Base-by-base conservation (phyloP, 2,329 filamentous ascomycete species). In the Dryadomyces quercivorus region DNA sequence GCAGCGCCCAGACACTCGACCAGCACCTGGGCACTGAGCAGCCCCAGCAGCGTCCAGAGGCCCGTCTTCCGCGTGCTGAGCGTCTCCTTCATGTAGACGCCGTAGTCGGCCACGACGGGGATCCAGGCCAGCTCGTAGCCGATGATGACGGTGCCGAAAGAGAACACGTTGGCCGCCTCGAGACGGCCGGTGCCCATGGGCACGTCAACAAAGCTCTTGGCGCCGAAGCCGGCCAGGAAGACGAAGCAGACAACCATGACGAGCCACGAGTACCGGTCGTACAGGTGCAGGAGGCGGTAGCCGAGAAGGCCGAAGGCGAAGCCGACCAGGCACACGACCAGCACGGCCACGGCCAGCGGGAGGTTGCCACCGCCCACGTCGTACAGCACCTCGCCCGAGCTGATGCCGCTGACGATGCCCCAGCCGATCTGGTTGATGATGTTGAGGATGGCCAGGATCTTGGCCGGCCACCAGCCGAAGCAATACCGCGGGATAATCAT, bases 401-500 rank as follows among this genome's bases (percentile, higher is more conserved):
- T 54, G 46, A 63, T 59, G 36, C 55, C 53, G 43, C 57, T 60
- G 50, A 61, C 58, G 38, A 60, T 54, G 34, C 56, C 49, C 59
- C 60, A 61, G 12, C 59, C 60, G 53, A 61, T 58, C 34, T 59
- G 58, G 44, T 57, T 60, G 52, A 61, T 56, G 15, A 54, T 34
- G 47, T 60, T 61, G 44, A 61, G 50, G 1, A 58, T 43, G 13
- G 57, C 60, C 36, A 61, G 55, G 7, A 59, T 22, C 45, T 59
- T 59, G 50, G 51, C 56, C 3, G 56, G 53, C 40, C 53, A 61
- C 45, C 55, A 66, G 53, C 64, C 64, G 55, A 65, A 66, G 48
- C 55, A 59, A 53, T 66, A 66, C 12, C 64, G 58, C 6, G 63
- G 60, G 16, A 64, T 60, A 50, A 64, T 61, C 62, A 66, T 63